A percentile compares a stretch with the other conserved stretches of the same genome.
phyloP scores from a whole-genome alignment of 208 protist genomes.

The Trypanosomatidae sp. region DNA sequence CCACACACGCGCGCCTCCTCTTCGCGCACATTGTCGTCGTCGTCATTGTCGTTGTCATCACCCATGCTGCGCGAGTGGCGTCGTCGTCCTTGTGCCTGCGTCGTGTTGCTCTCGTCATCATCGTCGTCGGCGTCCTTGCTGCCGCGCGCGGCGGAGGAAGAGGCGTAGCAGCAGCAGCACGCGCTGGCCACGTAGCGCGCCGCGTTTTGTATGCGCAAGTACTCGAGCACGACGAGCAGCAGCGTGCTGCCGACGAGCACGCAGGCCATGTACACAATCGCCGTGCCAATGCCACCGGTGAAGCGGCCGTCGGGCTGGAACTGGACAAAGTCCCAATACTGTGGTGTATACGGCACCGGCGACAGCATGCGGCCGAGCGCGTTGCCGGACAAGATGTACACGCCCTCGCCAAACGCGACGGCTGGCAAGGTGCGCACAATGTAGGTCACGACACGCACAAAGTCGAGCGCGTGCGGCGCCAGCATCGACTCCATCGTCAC shows the following conservation, averaged over 20 bases:
- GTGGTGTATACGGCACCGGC: conserved; percentile 10
- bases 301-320: conserved; percentile 7
- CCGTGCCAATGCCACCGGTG: conserved; percentile 47
- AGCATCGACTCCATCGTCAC: conserved; percentile 60
- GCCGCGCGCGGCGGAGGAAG: conserved; percentile 3
- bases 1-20: conserved; percentile 1
- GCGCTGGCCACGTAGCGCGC: neutral
- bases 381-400: conserved; percentile 42
- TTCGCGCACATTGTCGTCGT: conserved; percentile 5
- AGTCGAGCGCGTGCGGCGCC: conserved; percentile 13
- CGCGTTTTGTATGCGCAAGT: conserved; percentile 17
- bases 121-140: conserved; percentile 8
- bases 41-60: conserved; percentile 6
- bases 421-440: conserved; percentile 57
- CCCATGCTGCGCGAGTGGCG: no score
- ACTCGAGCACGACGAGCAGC: conserved; percentile 42
- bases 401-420: conserved; percentile 60
- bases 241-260: conserved; percentile 33
- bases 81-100: no score
- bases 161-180: neutral
- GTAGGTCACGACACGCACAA: conserved; percentile 27
- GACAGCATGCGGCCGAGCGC: conserved; percentile 33
- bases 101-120: conserved; percentile 6
- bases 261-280: conserved; percentile 61
- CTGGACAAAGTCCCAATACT: conserved; percentile 23